These are phyloP conservation scores for Wallemia ichthyophaga DNA, from an alignment of 1,284 basidiomycete genomes.

Conservation along the genomic window DNA sequence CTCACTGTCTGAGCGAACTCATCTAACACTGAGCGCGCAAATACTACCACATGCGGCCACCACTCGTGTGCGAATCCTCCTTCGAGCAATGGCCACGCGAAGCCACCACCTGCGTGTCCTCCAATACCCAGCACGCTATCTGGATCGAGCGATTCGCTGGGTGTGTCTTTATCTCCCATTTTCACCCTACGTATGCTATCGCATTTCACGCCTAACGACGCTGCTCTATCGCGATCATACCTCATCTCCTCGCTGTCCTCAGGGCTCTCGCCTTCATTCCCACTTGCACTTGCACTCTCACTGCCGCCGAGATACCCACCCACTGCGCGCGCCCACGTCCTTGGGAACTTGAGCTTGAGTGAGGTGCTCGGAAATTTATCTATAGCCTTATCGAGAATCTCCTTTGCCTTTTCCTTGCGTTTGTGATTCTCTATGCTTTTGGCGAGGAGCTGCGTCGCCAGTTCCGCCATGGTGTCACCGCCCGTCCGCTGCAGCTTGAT, in stretches of 20 bases:
- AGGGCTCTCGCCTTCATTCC: background rate
- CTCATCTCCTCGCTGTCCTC: background rate
- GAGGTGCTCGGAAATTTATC: background rate
- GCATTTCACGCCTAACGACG: background rate
- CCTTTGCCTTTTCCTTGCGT: background rate
- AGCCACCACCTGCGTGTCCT: background rate
- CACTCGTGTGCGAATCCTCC: background rate
- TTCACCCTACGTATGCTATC: background rate
- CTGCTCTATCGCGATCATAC: background rate
- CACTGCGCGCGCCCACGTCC: background rate
- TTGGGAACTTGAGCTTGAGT: background rate
- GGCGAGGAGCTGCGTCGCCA: background rate
- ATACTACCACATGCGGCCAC: background rate
- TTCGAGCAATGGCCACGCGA: background rate
- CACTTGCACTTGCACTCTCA: too few relatives aligned
- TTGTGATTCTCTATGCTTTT: background rate
- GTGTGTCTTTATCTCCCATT: background rate
- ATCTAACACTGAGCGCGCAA: background rate
- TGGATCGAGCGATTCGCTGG: background rate
- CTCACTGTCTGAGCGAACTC: background rate
- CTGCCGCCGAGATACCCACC: background rate
- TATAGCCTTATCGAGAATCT: background rate
- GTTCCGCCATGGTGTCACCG: background rate
- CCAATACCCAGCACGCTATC: background rate
- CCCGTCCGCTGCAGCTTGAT: background rate